phyloP scores from a whole-genome alignment of 345 rosid species.

The Salix viminalis region DNA sequence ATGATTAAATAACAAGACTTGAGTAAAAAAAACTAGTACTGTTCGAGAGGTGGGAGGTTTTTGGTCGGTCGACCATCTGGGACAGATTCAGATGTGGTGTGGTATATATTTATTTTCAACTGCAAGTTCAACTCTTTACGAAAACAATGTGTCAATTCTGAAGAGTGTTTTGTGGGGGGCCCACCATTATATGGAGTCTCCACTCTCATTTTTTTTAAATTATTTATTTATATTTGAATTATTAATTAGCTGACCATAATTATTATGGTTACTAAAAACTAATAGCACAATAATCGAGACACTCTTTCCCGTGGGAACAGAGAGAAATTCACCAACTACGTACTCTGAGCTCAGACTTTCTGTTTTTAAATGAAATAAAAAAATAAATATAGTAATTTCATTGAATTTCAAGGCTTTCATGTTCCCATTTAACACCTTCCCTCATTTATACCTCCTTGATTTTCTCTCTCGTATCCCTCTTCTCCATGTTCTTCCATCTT shows the following conservation, averaged over 20 bases:
- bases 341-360: conserved; percentile 1
- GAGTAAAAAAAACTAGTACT: not conserved
- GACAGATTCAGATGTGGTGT: not conserved
- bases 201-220: not conserved
- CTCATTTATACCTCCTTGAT: conserved; percentile 18
- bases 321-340: conserved; percentile 22
- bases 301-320: conserved; percentile 15
- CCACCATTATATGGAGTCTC: not conserved
- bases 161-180: not conserved
- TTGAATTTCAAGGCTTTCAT: conserved; percentile 11
- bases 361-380: not conserved
- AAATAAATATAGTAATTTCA: not conserved
- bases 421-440: conserved; percentile 7
- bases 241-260: not conserved
- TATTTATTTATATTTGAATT: not conserved
- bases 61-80: not conserved
- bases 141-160: too few species aligned
- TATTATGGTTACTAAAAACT: not conserved
- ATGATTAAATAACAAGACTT: not conserved
- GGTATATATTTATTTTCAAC: not conserved
- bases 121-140: not conserved
- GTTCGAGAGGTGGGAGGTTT: not conserved
- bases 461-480: conserved; percentile 19
- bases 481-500: conserved; percentile 26
- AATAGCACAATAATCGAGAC: conserved; percentile 22